phyloP scores from a whole-genome alignment of 2,329 filamentous ascomycete species.

The Fusarium newnesense region DNA sequence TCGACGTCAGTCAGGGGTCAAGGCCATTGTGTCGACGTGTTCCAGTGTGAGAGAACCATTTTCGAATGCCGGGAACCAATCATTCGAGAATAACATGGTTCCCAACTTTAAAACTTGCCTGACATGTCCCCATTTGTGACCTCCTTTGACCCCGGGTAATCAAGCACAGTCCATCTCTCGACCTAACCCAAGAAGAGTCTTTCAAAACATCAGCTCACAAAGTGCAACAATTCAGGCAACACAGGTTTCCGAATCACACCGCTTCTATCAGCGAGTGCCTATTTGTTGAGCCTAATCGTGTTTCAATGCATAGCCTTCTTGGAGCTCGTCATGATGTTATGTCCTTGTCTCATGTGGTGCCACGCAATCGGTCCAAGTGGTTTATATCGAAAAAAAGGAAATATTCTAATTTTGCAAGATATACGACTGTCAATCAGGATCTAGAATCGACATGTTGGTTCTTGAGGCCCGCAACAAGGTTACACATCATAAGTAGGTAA shows the following conservation, averaged over 20 bases:
- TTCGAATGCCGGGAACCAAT: constrained; percentile 6
- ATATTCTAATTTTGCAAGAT: neutral
- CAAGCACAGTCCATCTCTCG: constrained; percentile 33
- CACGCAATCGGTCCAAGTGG: constrained; percentile 20
- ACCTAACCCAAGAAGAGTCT: constrained; percentile 22
- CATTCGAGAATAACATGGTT: neutral
- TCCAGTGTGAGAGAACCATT: neutral
- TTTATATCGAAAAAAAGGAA: neutral
- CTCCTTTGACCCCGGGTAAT: constrained; percentile 20
- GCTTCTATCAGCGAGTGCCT: constrained; percentile 9
- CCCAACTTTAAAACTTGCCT: constrained; percentile 8
- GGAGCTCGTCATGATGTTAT: constrained; percentile 1
- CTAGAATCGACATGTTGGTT: neutral
- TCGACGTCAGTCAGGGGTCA: neutral
- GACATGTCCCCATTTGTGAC: constrained; percentile 7
- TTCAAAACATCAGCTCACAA: constrained; percentile 29
- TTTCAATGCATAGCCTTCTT: neutral
- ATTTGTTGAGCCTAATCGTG: constrained; percentile 7
- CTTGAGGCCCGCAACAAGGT: neutral
- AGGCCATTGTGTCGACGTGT: neutral
- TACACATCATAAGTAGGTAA: neutral
- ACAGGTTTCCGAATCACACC: constrained; percentile 21
- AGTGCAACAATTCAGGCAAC: constrained; percentile 7
- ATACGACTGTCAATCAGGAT: neutral
- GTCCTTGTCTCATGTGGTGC: constrained; percentile 32